Evolutionary conservation across 2,329 filamentous ascomycete species (phyloP), one percentile per base, ranked within the genome.

Genomic region (Arachnomyces sp.): DNA sequence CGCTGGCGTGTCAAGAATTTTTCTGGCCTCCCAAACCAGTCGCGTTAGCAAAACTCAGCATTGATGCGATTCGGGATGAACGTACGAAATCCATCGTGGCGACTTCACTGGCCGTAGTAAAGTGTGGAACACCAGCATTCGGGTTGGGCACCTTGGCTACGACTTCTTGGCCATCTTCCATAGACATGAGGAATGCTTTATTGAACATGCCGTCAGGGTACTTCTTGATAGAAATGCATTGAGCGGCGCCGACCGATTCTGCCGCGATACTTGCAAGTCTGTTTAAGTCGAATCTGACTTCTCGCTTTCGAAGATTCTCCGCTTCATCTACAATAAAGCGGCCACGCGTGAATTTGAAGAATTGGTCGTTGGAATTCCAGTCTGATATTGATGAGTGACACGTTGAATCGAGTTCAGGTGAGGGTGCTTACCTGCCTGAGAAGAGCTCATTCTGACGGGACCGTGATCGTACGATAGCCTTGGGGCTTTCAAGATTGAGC

Each of bases 341-440:
- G 21, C 55, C 52, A 31, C 53, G 48, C 2, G 56, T 59, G 42
- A 52, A 57, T 46, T 51, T 52, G 40, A 54, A 56, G 33, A 56
- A 54, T 36, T 51, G 48, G 45, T 53, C 44, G 25, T 52, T 47
- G 4, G 46, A 48, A 14, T 56, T 57, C 50, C 50, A 59, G 15
- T 56, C 50, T 54, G 30, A 21, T 40, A 36, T n/a, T n/a, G n/a
- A n/a, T 3, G 5, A 54, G 46, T 42, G 14, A 42, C 45, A 45
- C 15, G 32, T 39, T 38, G 28, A 43, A 39, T 38, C 8, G 12
- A 7, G 44, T 35, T 45, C 29, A 28, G 6, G 40, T 44, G 13
- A 43, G 11, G 11, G 12, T 50, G 38, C 40, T 43, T 47, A 51
- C 45, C 44, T 39, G 25, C 35, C 38, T 44, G 42, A 40, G 41